phyloP scores from a whole-genome alignment of 768 basidiomycete species.

The Lactarius tabidus region DNA sequence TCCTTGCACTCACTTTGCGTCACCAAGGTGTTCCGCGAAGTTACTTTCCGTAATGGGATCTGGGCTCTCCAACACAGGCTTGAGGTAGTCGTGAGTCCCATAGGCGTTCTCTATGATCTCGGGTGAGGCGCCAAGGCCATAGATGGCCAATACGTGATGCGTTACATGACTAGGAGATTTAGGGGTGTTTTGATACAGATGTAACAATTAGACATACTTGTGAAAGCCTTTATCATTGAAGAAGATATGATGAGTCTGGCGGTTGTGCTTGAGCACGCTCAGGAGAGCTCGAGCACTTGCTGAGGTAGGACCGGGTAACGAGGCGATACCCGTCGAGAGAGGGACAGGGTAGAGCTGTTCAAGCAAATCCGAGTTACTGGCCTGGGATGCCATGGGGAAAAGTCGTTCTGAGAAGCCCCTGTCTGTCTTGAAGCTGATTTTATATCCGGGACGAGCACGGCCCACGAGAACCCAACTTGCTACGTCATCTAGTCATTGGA shows the following conservation, averaged over 20 bases:
- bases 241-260: slow-evolving; percentile 50
- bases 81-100: slow-evolving; percentile 39
- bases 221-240: slow-evolving; percentile 41
- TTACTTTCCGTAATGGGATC: slow-evolving; percentile 44
- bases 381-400: slow-evolving; percentile 1
- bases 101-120: slow-evolving; percentile 43
- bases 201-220: slow-evolving; percentile 28
- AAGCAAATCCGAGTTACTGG: slow-evolving; percentile 2
- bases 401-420: too few relatives aligned
- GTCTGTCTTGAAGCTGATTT: not conserved
- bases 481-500: not conserved
- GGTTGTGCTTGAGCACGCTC: slow-evolving; percentile 43
- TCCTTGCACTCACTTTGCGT: too few relatives aligned
- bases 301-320: slow-evolving; percentile 14
- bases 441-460: not conserved
- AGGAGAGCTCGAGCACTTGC: slow-evolving; percentile 10
- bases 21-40: slow-evolving; percentile 52
- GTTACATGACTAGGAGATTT: slow-evolving; percentile 44
- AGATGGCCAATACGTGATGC: slow-evolving; percentile 57
- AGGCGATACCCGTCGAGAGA: slow-evolving; percentile 5
- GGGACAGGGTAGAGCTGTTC: slow-evolving; percentile 17
- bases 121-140: slow-evolving; percentile 52
- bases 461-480: not conserved
- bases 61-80: slow-evolving; percentile 42
- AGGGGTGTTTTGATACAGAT: not conserved